Evolutionary conservation across 345 rosid species (phyloP).

Genomic region (Noccaea bulbosa): DNA sequence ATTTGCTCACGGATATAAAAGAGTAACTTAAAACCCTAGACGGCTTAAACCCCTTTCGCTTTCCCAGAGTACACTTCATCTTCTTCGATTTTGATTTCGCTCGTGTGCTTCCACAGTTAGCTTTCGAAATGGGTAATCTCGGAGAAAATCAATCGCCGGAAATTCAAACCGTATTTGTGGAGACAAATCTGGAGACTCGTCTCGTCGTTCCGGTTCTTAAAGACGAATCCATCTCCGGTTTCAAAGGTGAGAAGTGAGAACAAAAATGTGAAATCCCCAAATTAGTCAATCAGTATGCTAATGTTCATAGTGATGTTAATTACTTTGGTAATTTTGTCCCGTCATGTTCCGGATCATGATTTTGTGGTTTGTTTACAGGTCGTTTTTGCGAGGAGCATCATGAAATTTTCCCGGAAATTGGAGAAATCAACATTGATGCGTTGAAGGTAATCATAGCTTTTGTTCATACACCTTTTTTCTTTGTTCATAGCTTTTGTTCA

Average conservation of each 20-base stretch:
- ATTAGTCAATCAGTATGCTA: background rate
- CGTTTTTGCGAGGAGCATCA: slow-evolving; percentile 15
- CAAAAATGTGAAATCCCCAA: slow-evolving; percentile 12
- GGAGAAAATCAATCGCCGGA: background rate
- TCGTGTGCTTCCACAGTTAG: too few species aligned
- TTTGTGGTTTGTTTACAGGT: slow-evolving; percentile 1
- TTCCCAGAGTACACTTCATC: too few species aligned
- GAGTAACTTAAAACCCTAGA: too few species aligned
- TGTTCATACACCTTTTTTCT: background rate
- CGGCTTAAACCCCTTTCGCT: too few species aligned
- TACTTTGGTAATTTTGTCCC: too few species aligned
- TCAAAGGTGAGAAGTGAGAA: slow-evolving; percentile 49
- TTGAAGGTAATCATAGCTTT: slow-evolving; percentile 8
- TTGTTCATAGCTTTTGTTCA: background rate
- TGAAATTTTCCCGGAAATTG: background rate
- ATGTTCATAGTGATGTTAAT: too few species aligned
- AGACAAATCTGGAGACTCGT: slow-evolving; percentile 67
- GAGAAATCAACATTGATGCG: background rate
- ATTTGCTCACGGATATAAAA: too few species aligned
- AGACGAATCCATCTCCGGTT: slow-evolving; percentile 62
- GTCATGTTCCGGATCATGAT: background rate
- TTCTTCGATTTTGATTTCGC: too few species aligned
- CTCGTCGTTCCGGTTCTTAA: slow-evolving; percentile 50
- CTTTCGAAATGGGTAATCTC: background rate
- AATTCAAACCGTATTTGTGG: slow-evolving; percentile 48